Percentiles rank a stretch among this genome's conserved stretches.
Conservation (phyloP, 75 land plant genomes). For the Cupressus sempervirens region DNA sequence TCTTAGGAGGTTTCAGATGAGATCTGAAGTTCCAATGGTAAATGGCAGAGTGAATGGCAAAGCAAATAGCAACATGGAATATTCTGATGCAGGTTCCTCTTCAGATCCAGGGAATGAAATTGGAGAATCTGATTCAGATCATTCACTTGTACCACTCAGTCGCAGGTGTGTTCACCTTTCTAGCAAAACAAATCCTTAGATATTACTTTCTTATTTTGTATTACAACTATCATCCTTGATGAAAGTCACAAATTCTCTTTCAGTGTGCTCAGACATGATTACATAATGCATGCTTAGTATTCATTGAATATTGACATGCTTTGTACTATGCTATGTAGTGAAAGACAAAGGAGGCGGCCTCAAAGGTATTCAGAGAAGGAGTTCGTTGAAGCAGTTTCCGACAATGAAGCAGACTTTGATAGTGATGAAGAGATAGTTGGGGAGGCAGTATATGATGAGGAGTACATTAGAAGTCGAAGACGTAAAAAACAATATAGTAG, state of each 20-base stretch:
- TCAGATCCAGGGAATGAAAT: slow-evolving; percentile 40
- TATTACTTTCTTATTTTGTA: background rate
- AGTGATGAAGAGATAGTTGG: slow-evolving; percentile 99
- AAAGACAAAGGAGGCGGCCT: slow-evolving; percentile 66
- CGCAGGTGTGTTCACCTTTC: slow-evolving; percentile 32
- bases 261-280: background rate
- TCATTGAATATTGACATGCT: background rate
- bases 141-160: slow-evolving; percentile 27
- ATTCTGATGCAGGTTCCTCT: slow-evolving; percentile 30
- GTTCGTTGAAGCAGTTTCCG: slow-evolving; percentile 65
- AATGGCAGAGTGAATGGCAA: slow-evolving; percentile 55
- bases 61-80: slow-evolving; percentile 17
- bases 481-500: slow-evolving; percentile 35
- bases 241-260: background rate
- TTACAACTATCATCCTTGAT: background rate
- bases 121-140: slow-evolving; percentile 49
- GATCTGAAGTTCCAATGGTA: slow-evolving; percentile 23
- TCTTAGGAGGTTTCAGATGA: slow-evolving; percentile 21
- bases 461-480: slow-evolving; percentile 59
- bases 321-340: slow-evolving; percentile 31
- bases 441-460: slow-evolving; percentile 94
- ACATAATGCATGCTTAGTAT: background rate
- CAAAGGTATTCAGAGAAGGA: slow-evolving; percentile 67
- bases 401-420: slow-evolving; percentile 65
- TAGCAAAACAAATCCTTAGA: background rate